A percentile compares a stretch with the other conserved stretches of the same genome.
phyloP scores from a whole-genome alignment of 2,329 filamentous ascomycete genomes.

The Fusarium praegraminearum region DNA sequence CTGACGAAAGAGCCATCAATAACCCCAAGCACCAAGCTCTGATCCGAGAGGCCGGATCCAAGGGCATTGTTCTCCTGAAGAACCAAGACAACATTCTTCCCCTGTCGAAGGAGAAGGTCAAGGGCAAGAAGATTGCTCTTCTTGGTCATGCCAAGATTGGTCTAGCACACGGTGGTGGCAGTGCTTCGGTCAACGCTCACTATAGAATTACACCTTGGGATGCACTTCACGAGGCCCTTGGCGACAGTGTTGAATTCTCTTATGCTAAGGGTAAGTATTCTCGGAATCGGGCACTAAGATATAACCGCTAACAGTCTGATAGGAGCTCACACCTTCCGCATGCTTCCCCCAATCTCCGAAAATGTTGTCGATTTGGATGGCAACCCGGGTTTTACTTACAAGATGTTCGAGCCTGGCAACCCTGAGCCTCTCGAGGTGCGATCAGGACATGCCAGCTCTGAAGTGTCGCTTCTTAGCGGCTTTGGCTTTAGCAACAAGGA shows the following conservation, averaged over 20 bases:
- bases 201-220: constrained; percentile 54
- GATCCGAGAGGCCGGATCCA: constrained; percentile 52
- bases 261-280: constrained; percentile 48
- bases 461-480: constrained; percentile 40
- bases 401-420: constrained; percentile 48
- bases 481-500: constrained; percentile 46
- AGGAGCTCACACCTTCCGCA: constrained; percentile 48
- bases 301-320: constrained; percentile 2
- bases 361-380: constrained; percentile 50
- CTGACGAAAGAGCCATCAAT: constrained; percentile 48
- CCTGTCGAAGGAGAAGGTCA: constrained; percentile 57
- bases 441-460: constrained; percentile 45
- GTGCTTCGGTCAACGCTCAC: constrained; percentile 52
- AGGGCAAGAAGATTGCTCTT: constrained; percentile 51
- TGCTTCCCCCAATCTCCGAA: constrained; percentile 44
- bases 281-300: rapidly evolving
- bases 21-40: constrained; percentile 50
- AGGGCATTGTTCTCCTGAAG: constrained; percentile 73
- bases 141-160: constrained; percentile 53
- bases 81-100: constrained; percentile 70
- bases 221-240: constrained; percentile 47
- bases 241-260: constrained; percentile 45
- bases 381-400: constrained; percentile 50
- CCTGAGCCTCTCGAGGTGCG: constrained; percentile 43
- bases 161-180: constrained; percentile 55